Evolutionary conservation across 768 basidiomycete species (phyloP), one percentile per base, ranked within the genome.

Genomic region (Candolleomyces eurysporus): DNA sequence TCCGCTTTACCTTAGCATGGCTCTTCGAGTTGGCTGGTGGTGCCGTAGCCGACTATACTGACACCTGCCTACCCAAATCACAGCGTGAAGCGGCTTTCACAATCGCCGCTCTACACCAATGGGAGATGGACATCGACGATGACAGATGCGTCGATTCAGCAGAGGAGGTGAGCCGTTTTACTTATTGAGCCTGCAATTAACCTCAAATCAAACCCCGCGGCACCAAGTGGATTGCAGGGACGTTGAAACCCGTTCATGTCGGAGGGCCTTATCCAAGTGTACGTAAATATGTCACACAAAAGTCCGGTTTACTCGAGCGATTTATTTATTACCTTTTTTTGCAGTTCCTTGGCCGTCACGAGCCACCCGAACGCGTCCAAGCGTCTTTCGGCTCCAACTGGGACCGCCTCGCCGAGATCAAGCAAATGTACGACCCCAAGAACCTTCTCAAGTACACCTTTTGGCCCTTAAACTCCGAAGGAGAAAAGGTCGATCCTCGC

Each of bases 1-100:
- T 16, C 19, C 31, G 17, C 36, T 48, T 17, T 51, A 21, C 13
- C 57, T 54, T 60, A 93, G 94, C 93, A 16, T 96, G 93, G 94
- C 79, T 97, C 8, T 96, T 96, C 71, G 94, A 97, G 72, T 82
- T 94, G 46, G 90, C 90, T 0, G 94, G 91, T 2, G 92, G 92
- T 17, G 91, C 91, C 1, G 82, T 92, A 45, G 71, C 73, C 0
- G 92, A 94, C 69, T 85, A 83, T 61, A 88, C 91, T 67, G 80
- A 88, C 64, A 87, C 80, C 13, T 92, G 90, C 65, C 73, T 94
- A 14, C 92, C 93, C 3, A 87, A 87, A 69, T 79, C 82, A 11
- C 91, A 93, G 68, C 87, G 94, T 52, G 82, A 93, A 71, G 89
- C 91, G 0, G 71, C 83, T 9, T 96, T 94, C 75, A 94, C 91